Evolutionary conservation across 306 rosid genomes (phyloP).

Genomic region (Vigna unguiculata): DNA sequence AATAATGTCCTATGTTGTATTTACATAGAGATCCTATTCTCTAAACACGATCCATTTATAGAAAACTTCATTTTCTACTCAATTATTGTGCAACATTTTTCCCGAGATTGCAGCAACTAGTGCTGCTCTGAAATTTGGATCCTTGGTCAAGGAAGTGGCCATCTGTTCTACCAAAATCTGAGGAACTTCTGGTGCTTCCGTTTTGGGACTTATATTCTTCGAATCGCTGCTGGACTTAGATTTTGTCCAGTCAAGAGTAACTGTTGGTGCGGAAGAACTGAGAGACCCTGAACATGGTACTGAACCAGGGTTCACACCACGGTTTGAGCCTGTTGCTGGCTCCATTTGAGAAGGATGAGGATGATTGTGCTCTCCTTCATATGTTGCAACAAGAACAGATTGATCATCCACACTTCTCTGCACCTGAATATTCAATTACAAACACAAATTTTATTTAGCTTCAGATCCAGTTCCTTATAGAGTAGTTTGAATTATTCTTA

Average conservation of each 20-base stretch:
- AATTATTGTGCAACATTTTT: constrained; percentile 56
- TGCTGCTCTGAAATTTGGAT: constrained; percentile 91
- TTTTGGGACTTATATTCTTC: constrained; percentile 46
- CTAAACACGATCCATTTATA: constrained; percentile 31
- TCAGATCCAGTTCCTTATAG: background rate
- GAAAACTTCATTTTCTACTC: background rate
- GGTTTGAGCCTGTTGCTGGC: constrained; percentile 57
- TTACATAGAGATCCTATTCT: constrained; percentile 60
- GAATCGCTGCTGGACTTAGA: constrained; percentile 57
- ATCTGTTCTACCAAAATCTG: constrained; percentile 86
- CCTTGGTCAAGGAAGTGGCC: constrained; percentile 92
- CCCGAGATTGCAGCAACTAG: constrained; percentile 94
- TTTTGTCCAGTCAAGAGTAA: constrained; percentile 67
- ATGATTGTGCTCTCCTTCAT: constrained; percentile 98
- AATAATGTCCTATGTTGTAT: constrained; percentile 54
- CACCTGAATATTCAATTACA: constrained; percentile 60
- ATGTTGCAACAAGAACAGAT: constrained; percentile 83
- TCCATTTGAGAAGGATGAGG: constrained; percentile 68
- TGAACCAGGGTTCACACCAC: constrained; percentile 48
- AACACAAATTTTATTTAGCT: constrained; percentile 39
- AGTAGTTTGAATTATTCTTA: background rate
- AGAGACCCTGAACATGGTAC: constrained; percentile 52
- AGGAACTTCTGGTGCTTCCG: constrained; percentile 62
- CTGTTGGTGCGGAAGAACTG: constrained; percentile 54
- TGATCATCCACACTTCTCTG: constrained; percentile 97